Base-by-base conservation (phyloP, 352 stramenopile genomes). In the Chrysophaeum taylorii region DNA sequence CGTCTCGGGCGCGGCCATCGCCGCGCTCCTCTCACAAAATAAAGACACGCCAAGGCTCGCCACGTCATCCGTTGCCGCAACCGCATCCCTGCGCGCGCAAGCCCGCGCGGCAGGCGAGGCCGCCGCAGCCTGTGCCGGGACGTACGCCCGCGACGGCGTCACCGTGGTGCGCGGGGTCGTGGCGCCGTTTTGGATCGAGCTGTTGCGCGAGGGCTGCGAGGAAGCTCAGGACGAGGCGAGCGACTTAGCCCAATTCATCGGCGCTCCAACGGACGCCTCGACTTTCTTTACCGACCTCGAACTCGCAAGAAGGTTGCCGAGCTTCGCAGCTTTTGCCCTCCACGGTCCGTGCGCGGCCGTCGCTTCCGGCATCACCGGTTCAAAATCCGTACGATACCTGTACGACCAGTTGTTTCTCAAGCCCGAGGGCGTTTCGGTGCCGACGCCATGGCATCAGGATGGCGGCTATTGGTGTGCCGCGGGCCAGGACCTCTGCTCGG, bases 401-500 rank as follows among this genome's bases (percentile, higher is more conserved):
- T 60, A 60, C 48, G 48, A 60, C 48, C 48, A 60, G 33, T 23
- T 60, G 5, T 60, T 60, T 25, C 18, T 60, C 18, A 60, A 60
- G 21, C 18, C 48, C 18, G 18, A 5, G 18, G 48, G 18, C 18
- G 18, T 7, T 9, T 9, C 18, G 9, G 48, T 25, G 18, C 9
- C 18, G 18, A 60, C 48, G 5, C 5, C 21, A 5, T 60, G 5
- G 5, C 48, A 60, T 25, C 18, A n/a, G 18, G 48, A 60, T 25
- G 48, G 5, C 5, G 9, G 18, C 48, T 60, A 60, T 21, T 60
- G 48, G 48, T 15, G 18, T 25, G 48, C 33, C 48, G 18, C 7
- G 48, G 48, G 48, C 18, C 15, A 5, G 48, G 18, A 60, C 18
- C 25, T 60, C 48, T 18, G 18, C 5, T 60, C 48, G 9, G 48